phyloP scores from a whole-genome alignment of 2,329 filamentous ascomycete species.

The Alternaria panax region DNA sequence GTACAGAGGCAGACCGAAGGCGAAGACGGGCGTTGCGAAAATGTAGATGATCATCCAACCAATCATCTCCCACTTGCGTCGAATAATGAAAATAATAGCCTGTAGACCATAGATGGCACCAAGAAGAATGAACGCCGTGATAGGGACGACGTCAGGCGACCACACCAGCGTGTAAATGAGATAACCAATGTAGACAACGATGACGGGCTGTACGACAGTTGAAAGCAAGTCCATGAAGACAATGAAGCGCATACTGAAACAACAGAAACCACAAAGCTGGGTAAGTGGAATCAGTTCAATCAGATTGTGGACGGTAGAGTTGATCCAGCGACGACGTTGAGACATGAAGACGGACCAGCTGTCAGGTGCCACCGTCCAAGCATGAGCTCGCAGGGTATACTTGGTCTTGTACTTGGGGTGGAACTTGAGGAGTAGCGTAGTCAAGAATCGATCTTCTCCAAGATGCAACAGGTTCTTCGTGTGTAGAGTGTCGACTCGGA shows the following conservation, averaged over 20 bases:
- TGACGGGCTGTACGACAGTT: conserved; percentile 90
- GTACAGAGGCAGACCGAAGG: conserved; percentile 88
- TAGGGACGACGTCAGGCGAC: conserved; percentile 71
- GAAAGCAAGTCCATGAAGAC: conserved; percentile 94
- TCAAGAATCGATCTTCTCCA: conserved; percentile 96
- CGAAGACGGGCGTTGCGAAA: conserved; percentile 88
- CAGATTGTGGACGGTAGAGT: conserved; percentile 97
- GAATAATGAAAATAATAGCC: conserved; percentile 93
- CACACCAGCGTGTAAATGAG: conserved; percentile 76
- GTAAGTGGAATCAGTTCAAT: conserved; percentile 92
- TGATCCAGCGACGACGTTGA: conserved; percentile 99
- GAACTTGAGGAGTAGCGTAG: conserved; percentile 89
- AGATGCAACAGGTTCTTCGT: conserved; percentile 98
- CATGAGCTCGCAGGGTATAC: conserved; percentile 89
- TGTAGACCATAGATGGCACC: conserved; percentile 98
- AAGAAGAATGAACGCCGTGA: conserved; percentile 88
- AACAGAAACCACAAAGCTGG: conserved; percentile 98
- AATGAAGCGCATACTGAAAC: conserved; percentile 98
- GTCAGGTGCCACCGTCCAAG: conserved; percentile 97
- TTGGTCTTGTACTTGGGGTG: conserved; percentile 98
- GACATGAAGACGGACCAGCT: conserved; percentile 95
- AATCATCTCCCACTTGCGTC: conserved; percentile 99
- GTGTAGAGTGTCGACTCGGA: conserved; percentile 95
- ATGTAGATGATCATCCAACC: conserved; percentile 99
- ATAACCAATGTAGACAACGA: conserved; percentile 87